Evolutionary conservation across 2,329 filamentous ascomycete genomes (phyloP).

Genomic region (Fusarium setosum): DNA sequence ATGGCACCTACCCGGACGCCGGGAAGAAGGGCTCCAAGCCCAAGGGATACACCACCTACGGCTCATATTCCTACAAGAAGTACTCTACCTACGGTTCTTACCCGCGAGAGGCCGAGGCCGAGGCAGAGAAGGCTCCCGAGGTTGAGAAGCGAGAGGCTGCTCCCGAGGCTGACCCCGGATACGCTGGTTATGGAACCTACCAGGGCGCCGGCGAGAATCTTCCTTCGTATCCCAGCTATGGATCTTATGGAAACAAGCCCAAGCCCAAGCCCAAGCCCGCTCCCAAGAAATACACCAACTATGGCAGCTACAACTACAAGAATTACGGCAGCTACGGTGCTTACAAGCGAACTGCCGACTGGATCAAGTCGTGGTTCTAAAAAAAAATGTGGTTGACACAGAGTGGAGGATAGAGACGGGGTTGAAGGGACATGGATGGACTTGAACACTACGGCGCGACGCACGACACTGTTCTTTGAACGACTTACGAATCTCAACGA

Average conservation of each 20-base stretch:
- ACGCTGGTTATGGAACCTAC: constrained; percentile 10
- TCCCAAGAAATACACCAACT: constrained; percentile 15
- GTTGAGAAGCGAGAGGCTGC: constrained; percentile 15
- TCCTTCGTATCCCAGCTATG: constrained; percentile 8
- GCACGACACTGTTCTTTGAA: constrained; percentile 29
- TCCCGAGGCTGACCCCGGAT: constrained; percentile 20
- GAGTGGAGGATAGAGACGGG: background rate
- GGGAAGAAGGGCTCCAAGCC: too few species aligned
- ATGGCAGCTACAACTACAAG: constrained; percentile 28
- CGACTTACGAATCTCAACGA: constrained; percentile 32
- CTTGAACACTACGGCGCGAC: constrained; percentile 12
- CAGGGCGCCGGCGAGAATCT: constrained; percentile 10
- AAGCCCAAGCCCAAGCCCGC: constrained; percentile 10
- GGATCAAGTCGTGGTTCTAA: constrained; percentile 28
- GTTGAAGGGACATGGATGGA: too few species aligned
- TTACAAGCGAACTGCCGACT: constrained; percentile 28
- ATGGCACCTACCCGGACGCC: too few species aligned
- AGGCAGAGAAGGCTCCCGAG: constrained; percentile 2
- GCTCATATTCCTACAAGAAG: constrained; percentile 3
- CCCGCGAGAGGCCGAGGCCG: constrained; percentile 4
- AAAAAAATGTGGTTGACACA: too few species aligned
- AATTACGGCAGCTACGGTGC: constrained; percentile 26
- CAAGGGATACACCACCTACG: too few species aligned
- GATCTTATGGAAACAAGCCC: constrained; percentile 1
- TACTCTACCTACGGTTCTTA: constrained; percentile 15